Percentiles rank a stretch among this genome's conserved stretches.
These are phyloP conservation scores for Centella asiatica DNA, from an alignment of 129 eudicot species.

Conservation along the genomic window DNA sequence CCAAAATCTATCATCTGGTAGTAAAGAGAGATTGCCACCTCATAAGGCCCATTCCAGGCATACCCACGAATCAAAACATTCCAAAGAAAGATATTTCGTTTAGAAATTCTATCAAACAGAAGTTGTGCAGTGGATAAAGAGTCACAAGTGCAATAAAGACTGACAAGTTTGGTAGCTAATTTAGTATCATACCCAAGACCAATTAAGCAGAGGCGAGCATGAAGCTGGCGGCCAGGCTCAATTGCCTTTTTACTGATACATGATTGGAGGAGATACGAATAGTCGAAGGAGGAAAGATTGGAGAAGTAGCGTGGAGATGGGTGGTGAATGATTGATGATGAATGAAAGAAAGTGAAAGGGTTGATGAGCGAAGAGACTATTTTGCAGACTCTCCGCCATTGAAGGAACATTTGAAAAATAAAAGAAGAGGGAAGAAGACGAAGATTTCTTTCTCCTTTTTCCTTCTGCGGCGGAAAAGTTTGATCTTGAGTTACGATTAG, in stretches of 20 bases:
- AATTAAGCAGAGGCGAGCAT: constrained; percentile 5
- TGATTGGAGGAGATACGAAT: constrained; percentile 4
- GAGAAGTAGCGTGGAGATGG: background rate
- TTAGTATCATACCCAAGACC: constrained; percentile 3
- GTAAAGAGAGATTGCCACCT: constrained; percentile 1
- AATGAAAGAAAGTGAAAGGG: background rate
- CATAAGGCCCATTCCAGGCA: constrained; percentile 10
- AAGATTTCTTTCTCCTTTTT: no score
- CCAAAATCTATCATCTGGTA: constrained; percentile 7
- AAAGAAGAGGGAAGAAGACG: no score
- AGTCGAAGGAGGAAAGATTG: background rate
- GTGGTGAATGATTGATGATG: background rate
- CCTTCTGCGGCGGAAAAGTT: no score
- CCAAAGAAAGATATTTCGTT: constrained; percentile 8
- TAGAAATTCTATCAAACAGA: constrained; percentile 7
- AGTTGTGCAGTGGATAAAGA: background rate
- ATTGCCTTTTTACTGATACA: constrained; percentile 1
- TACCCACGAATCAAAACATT: constrained; percentile 11
- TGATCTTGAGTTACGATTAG: no score
- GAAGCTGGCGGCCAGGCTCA: constrained; percentile 11
- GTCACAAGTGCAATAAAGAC: background rate
- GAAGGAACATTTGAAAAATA: no score
- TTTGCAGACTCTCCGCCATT: no score
- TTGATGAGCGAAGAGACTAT: background rate
- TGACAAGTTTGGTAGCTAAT: constrained; percentile 2